Percentiles rank a stretch among this genome's conserved stretches.
These are phyloP conservation scores for Xylaria scruposa DNA, from an alignment of 495 filamentous ascomycete genomes.

Conservation along the genomic window DNA sequence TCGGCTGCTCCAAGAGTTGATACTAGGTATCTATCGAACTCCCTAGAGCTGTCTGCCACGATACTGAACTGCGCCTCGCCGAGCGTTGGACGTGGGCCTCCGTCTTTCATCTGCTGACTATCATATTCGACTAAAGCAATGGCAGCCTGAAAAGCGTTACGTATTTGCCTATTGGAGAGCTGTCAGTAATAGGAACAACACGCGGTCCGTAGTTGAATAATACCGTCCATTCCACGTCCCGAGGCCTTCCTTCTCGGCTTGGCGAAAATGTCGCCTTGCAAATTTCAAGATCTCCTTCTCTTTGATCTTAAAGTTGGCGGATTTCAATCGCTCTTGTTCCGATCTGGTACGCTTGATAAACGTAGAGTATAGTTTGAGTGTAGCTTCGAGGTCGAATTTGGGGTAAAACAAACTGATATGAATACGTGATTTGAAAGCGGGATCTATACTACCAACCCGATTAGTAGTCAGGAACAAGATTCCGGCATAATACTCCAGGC, in stretches of 20 bases:
- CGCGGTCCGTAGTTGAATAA: background rate
- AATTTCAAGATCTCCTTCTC: constrained; percentile 26
- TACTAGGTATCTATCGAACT: constrained; percentile 38
- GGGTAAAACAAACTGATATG: constrained; percentile 57
- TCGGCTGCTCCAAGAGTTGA: constrained; percentile 29
- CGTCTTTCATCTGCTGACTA: constrained; percentile 17
- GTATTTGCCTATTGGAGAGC: constrained; percentile 27
- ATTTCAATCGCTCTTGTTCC: constrained; percentile 25
- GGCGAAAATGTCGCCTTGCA: constrained; percentile 25
- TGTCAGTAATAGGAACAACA: background rate
- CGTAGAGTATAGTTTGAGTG: constrained; percentile 43
- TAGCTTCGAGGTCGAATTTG: constrained; percentile 39
- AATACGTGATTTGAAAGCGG: constrained; percentile 57
- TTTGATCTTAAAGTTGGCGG: constrained; percentile 30
- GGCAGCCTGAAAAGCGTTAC: constrained; percentile 45
- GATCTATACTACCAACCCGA: constrained; percentile 56
- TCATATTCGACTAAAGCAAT: constrained; percentile 37
- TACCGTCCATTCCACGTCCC: constrained; percentile 40
- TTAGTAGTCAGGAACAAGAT: constrained; percentile 62
- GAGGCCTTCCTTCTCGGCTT: constrained; percentile 24
- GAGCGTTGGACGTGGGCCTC: constrained; percentile 20
- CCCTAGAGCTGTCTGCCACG: constrained; percentile 33
- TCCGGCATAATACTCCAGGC: constrained; percentile 61
- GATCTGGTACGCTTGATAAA: constrained; percentile 39
- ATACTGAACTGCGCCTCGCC: constrained; percentile 33